A percentile compares a stretch with the other conserved stretches of the same genome.
Evolutionary conservation across 2,329 filamentous ascomycete genomes (phyloP).

Genomic region (Trichoderma sp.): DNA sequence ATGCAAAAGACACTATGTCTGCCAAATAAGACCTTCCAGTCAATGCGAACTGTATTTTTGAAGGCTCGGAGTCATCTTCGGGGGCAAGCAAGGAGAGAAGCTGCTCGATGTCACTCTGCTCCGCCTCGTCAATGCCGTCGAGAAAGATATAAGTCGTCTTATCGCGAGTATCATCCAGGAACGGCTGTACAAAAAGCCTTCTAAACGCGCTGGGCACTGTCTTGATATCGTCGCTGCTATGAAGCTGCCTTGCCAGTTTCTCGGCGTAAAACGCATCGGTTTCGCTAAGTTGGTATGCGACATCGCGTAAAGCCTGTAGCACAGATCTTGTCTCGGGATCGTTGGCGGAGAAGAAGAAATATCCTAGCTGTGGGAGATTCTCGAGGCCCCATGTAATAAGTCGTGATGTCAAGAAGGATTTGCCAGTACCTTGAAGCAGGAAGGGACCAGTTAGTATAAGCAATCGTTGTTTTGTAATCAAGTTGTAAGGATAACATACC

Average conservation of each 20-base stretch:
- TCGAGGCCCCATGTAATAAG: conserved; percentile 41
- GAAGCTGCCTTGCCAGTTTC: conserved; percentile 35
- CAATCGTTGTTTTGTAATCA: no score
- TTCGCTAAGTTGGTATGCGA: conserved; percentile 47
- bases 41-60: conserved; percentile 38
- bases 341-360: conserved; percentile 49
- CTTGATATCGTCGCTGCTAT: conserved; percentile 41
- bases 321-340: conserved; percentile 45
- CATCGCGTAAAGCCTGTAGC: conserved; percentile 43
- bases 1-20: conserved; percentile 35
- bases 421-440: conserved; percentile 38
- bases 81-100: conserved; percentile 37
- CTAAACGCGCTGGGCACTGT: conserved; percentile 45
- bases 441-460: background rate
- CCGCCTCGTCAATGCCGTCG: conserved; percentile 47
- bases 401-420: conserved; percentile 44
- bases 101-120: conserved; percentile 36
- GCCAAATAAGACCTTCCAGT: conserved; percentile 43
- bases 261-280: conserved; percentile 45
- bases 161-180: conserved; percentile 32
- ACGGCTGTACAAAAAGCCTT: conserved; percentile 40
- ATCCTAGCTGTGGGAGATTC: conserved; percentile 38
- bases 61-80: conserved; percentile 22
- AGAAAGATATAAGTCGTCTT: conserved; percentile 43
- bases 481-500: conserved; percentile 28